These are phyloP conservation scores for Penicillium subrubescens DNA, from an alignment of 495 filamentous ascomycete species.

Conservation along the genomic window DNA sequence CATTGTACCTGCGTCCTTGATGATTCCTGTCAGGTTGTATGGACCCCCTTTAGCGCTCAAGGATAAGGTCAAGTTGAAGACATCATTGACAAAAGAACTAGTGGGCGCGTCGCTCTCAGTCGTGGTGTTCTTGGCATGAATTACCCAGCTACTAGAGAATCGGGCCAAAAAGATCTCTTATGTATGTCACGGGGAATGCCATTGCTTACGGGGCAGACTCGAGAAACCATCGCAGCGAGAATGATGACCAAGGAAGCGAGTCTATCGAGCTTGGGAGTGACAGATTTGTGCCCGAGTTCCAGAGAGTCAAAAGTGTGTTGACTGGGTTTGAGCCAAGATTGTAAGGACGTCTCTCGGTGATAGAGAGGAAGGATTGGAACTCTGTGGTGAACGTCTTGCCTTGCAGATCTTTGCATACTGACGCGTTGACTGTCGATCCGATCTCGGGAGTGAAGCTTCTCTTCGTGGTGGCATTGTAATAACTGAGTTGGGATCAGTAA, in stretches of 20 bases:
- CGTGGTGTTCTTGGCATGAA: not conserved
- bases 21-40: constrained; percentile 8
- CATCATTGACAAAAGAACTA: not conserved
- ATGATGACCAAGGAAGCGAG: not conserved
- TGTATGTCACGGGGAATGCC: too few species aligned
- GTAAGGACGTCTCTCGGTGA: constrained; percentile 14
- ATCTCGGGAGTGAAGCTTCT: constrained; percentile 11
- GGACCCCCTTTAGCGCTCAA: not conserved
- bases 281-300: constrained; percentile 9
- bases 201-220: constrained; percentile 8
- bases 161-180: too few species aligned
- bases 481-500: constrained; percentile 3
- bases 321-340: constrained; percentile 12
- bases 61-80: constrained; percentile 13
- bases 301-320: constrained; percentile 12
- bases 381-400: not conserved
- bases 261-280: not conserved
- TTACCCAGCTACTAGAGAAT: constrained; percentile 4
- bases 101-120: constrained; percentile 1
- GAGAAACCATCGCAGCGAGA: constrained; percentile 4
- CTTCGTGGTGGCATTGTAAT: constrained; percentile 22
- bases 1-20: not conserved
- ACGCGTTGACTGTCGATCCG: not conserved
- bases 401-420: constrained; percentile 2
- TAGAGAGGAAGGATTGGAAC: constrained; percentile 14